Conservation (phyloP, 2,329 filamentous ascomycete species). For the Meredithiella fracta region DNA sequence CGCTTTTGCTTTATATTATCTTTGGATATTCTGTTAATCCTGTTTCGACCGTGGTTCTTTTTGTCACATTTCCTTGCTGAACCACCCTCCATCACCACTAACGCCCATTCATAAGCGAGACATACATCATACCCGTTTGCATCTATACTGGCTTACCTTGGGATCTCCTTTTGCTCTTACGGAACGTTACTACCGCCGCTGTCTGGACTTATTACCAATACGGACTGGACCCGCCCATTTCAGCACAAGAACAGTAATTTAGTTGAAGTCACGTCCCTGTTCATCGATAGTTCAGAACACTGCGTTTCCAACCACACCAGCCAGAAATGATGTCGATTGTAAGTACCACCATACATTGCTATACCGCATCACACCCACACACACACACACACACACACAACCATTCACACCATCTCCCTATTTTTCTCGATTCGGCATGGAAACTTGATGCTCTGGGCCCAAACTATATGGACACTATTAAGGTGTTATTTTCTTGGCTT, state of each 20-base stretch:
- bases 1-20: too few species aligned
- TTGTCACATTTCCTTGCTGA: too few species aligned
- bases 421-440: not conserved
- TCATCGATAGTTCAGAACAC: not conserved
- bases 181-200: not conserved
- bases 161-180: not conserved
- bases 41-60: too few species aligned
- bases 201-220: too few species aligned
- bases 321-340: slow-evolving; percentile 1
- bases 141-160: not conserved
- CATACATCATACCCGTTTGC: not conserved
- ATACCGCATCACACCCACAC: not conserved
- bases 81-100: too few species aligned
- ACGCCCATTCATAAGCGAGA: too few species aligned
- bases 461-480: not conserved
- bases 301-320: not conserved
- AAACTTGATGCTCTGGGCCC: not conserved
- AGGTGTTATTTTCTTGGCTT: not conserved
- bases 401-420: not conserved
- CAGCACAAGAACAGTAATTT: not conserved
- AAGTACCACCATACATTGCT: not conserved
- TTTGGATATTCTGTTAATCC: too few species aligned
- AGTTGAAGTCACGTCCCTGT: too few species aligned
- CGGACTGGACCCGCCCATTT: not conserved
- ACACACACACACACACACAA: too few species aligned